Percentiles rank a stretch among this genome's conserved stretches.
These are phyloP conservation scores for Metarhizium humberi DNA, from an alignment of 2,329 filamentous ascomycete species.

Conservation along the genomic window DNA sequence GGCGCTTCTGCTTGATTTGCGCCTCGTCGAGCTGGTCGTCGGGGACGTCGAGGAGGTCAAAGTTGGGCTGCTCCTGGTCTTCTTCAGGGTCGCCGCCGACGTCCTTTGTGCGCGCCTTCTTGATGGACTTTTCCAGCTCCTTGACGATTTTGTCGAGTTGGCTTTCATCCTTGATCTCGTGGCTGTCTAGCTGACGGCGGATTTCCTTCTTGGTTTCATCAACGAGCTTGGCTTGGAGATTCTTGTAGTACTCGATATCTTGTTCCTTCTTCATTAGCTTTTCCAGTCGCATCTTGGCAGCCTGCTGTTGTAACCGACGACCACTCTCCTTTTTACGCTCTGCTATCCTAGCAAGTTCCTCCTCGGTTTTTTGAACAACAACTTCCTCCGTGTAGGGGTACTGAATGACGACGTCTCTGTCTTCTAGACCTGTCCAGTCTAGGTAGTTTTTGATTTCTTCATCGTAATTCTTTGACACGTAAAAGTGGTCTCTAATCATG, in stretches of 20 bases:
- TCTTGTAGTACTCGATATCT: conserved; percentile 87
- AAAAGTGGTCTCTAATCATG: conserved; percentile 81
- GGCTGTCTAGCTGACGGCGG: conserved; percentile 74
- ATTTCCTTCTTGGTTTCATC: conserved; percentile 86
- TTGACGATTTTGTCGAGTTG: conserved; percentile 77
- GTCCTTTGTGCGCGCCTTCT: conserved; percentile 86
- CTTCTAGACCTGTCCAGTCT: conserved; percentile 87
- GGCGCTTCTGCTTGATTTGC: conserved; percentile 81
- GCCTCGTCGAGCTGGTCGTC: conserved; percentile 93
- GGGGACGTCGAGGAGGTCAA: conserved; percentile 78
- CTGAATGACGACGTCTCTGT: conserved; percentile 80
- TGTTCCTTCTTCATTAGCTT: conserved; percentile 94
- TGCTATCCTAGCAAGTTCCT: conserved; percentile 81
- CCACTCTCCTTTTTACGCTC: conserved; percentile 95
- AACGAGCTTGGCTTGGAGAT: conserved; percentile 62
- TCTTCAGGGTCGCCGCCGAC: conserved; percentile 74
- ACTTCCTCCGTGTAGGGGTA: conserved; percentile 91
- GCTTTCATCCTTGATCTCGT: conserved; percentile 85
- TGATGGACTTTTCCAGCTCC: conserved; percentile 84
- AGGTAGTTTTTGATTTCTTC: conserved; percentile 66
- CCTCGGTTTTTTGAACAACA: conserved; percentile 82
- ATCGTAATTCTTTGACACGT: conserved; percentile 78
- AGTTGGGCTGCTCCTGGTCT: conserved; percentile 73
- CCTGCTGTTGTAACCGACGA: conserved; percentile 83
- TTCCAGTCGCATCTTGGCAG: conserved; percentile 92